A percentile compares a stretch with the other conserved stretches of the same genome.
These are phyloP conservation scores for Halophytophthora polymorphica DNA, from an alignment of 352 stramenopile genomes.

Conservation along the genomic window DNA sequence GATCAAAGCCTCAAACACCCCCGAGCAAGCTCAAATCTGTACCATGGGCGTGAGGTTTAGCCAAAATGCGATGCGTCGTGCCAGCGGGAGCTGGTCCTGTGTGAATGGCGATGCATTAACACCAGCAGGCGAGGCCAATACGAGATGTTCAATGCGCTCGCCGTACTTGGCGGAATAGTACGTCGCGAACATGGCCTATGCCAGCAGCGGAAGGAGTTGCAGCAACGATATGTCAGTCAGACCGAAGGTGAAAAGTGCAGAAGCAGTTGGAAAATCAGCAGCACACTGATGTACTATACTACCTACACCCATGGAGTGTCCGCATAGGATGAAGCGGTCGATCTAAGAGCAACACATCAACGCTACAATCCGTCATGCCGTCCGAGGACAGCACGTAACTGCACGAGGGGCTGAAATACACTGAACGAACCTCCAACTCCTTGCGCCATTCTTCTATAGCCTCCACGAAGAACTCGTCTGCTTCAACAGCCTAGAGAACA, in stretches of 20 bases:
- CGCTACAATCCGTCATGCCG: too few species aligned
- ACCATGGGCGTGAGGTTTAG: conserved; percentile 61
- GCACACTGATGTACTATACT: neutral
- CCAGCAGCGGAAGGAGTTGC: too few species aligned
- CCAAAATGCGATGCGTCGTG: conserved; percentile 22
- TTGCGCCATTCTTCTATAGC: conserved; percentile 62
- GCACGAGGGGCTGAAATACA: too few species aligned
- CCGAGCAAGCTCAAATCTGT: neutral
- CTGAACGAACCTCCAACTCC: conserved; percentile 37
- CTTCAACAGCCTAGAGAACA: conserved; percentile 34
- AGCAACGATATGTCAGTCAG: neutral
- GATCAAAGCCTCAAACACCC: too few species aligned
- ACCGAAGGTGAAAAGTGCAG: too few species aligned
- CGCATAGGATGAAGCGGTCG: conserved; percentile 56
- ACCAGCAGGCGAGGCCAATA: conserved; percentile 64
- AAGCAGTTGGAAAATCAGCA: neutral
- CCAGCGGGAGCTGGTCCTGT: conserved; percentile 29
- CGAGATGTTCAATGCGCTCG: conserved; percentile 51
- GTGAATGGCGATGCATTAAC: conserved; percentile 30
- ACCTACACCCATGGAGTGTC: conserved; percentile 68
- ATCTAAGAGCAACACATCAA: conserved; percentile 22
- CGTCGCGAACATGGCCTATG: conserved; percentile 49
- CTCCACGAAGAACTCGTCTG: conserved; percentile 70
- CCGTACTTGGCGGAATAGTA: conserved; percentile 64
- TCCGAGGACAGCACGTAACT: too few species aligned